Conservation (phyloP, 148 eudicot genomes). For the Camellia granthamiana region DNA sequence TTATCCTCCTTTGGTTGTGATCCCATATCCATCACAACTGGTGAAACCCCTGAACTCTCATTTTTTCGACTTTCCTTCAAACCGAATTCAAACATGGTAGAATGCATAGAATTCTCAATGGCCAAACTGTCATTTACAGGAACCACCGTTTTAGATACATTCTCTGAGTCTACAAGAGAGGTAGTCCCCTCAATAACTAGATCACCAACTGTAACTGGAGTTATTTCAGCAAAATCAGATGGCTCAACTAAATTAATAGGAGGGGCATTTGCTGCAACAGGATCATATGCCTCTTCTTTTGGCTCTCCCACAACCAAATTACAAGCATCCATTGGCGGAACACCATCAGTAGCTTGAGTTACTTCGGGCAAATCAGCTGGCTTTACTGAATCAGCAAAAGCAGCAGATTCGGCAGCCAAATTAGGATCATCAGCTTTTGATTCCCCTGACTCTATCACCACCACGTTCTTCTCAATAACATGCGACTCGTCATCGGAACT, state of each 20-base stretch:
- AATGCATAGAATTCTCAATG: neutral
- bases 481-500: slow-evolving; percentile 38
- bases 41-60: slow-evolving; percentile 12
- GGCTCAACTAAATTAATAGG: slow-evolving; percentile 39
- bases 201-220: slow-evolving; percentile 23
- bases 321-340: slow-evolving; percentile 10
- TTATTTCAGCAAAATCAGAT: slow-evolving; percentile 21
- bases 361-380: slow-evolving; percentile 24
- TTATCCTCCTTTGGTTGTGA: slow-evolving; percentile 8
- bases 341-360: slow-evolving; percentile 21
- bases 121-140: neutral
- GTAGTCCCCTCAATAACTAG: slow-evolving; percentile 14
- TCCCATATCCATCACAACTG: slow-evolving; percentile 5
- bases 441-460: slow-evolving; percentile 23
- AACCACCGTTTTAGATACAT: slow-evolving; percentile 10
- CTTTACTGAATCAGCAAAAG: slow-evolving; percentile 32
- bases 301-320: slow-evolving; percentile 1
- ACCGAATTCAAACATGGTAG: slow-evolving; percentile 6
- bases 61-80: slow-evolving; percentile 12
- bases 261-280: neutral
- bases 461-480: slow-evolving; percentile 23
- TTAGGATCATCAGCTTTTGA: slow-evolving; percentile 8
- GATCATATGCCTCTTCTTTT: slow-evolving; percentile 6
- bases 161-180: neutral
- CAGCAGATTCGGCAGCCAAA: slow-evolving; percentile 7